Evolutionary conservation across 805 yeast species (phyloP).

Genomic region (Yarrowia divulgata): DNA sequence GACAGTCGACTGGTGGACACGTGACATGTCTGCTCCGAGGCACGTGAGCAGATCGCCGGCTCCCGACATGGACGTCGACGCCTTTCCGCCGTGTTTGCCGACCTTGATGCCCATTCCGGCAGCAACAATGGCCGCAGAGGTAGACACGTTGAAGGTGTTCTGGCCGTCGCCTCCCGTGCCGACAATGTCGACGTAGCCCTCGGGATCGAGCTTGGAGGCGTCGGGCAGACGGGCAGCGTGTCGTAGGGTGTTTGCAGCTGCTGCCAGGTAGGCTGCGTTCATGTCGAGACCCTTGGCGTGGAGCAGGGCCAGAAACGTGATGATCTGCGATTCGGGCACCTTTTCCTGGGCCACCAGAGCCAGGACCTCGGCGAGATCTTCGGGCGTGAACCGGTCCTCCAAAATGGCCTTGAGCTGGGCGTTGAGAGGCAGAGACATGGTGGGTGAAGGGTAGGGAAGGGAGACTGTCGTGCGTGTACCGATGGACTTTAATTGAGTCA

Average conservation of each 20-base stretch:
- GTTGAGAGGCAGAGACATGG: conserved; percentile 48
- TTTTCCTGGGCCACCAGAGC: conserved; percentile 64
- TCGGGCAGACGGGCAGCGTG: conserved; percentile 53
- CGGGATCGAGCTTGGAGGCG: conserved; percentile 42
- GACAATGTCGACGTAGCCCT: conserved; percentile 82
- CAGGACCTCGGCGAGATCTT: conserved; percentile 70
- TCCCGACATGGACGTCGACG: conserved; percentile 91
- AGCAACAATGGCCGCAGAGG: conserved; percentile 92
- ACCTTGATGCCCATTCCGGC: conserved; percentile 84
- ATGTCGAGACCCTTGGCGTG: conserved; percentile 79
- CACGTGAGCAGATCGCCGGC: conserved; percentile 85
- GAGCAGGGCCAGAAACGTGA: conserved; percentile 81
- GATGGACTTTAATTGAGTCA: conserved; percentile 26
- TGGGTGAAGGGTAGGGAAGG: conserved; percentile 19
- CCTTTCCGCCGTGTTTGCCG: conserved; percentile 98
- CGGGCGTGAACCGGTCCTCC: conserved; percentile 60
- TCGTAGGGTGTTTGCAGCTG: conserved; percentile 79
- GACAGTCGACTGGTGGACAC: conserved; percentile 68
- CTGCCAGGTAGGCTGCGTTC: conserved; percentile 79
- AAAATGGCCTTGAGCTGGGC: conserved; percentile 74
- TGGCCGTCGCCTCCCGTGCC: conserved; percentile 99
- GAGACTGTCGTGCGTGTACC: conserved; percentile 4
- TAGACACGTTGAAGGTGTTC: conserved; percentile 94
- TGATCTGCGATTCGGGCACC: conserved; percentile 71
- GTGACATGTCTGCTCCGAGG: conserved; percentile 82